Percentiles rank a stretch among this genome's conserved stretches.
These are phyloP conservation scores for Tylopilus felleus DNA, from an alignment of 768 basidiomycete species.

Conservation along the genomic window DNA sequence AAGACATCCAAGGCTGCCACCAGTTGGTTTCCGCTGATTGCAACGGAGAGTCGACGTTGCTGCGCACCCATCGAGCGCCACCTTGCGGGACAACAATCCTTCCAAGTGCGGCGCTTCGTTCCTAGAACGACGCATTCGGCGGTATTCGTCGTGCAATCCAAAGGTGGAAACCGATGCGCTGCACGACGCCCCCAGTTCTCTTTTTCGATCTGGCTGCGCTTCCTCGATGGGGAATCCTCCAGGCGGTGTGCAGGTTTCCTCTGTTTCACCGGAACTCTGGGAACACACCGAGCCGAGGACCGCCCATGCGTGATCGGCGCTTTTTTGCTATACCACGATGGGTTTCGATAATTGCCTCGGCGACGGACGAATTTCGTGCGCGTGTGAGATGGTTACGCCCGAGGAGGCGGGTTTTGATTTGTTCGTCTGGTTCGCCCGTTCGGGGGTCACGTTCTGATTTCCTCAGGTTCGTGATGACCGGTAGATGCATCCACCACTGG, in stretches of 20 bases:
- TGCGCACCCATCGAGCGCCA: not conserved
- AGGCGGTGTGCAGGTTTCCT: too few relatives aligned
- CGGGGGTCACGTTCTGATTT: too few relatives aligned
- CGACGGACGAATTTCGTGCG: not conserved
- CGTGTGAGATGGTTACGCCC: too few relatives aligned
- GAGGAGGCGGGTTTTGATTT: too few relatives aligned
- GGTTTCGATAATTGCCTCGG: not conserved
- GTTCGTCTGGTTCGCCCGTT: too few relatives aligned
- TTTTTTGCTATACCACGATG: too few relatives aligned
- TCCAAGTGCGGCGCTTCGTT: not conserved
- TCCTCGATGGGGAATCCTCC: too few relatives aligned
- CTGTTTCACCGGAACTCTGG: too few relatives aligned
- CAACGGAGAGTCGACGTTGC: not conserved
- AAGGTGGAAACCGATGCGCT: not conserved
- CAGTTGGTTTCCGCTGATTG: not conserved
- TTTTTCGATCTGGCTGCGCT: not conserved
- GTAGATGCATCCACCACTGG: too few relatives aligned
- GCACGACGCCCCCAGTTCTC: not conserved
- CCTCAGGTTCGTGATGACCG: too few relatives aligned
- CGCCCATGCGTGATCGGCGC: too few relatives aligned
- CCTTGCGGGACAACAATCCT: not conserved
- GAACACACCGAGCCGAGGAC: too few relatives aligned
- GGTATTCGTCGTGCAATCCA: not conserved
- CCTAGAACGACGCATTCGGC: not conserved
- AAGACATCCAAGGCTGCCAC: not conserved